Conservation (phyloP, 371 early-diverging fungal genomes). For the Mucor saturninus region DNA sequence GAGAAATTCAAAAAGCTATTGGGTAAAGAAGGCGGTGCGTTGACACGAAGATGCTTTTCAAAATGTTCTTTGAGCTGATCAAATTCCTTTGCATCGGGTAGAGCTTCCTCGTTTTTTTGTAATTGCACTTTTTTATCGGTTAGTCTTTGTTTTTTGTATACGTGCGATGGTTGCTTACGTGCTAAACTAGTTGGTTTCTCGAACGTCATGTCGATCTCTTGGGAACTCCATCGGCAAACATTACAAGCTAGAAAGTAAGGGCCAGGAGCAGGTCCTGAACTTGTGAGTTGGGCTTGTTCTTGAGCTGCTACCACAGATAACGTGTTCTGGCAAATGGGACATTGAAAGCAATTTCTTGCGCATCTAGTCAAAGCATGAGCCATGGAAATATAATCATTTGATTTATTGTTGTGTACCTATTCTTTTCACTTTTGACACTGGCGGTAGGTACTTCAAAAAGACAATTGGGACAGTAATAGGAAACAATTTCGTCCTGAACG, state of each 20-base stretch:
- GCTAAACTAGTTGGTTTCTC: slow-evolving; percentile 92
- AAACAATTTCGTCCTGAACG: slow-evolving; percentile 83
- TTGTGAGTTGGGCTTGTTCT: slow-evolving; percentile 39
- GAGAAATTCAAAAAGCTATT: slow-evolving; percentile 50
- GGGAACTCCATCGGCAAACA: slow-evolving; percentile 92
- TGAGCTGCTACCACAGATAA: slow-evolving; percentile 80
- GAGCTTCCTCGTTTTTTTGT: slow-evolving; percentile 75
- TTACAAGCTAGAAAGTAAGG: slow-evolving; percentile 79
- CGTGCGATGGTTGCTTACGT: slow-evolving; percentile 44
- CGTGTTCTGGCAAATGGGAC: slow-evolving; percentile 88
- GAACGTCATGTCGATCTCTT: slow-evolving; percentile 87
- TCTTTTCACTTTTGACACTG: slow-evolving; percentile 90
- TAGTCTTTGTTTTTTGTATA: too few species aligned
- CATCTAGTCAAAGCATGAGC: slow-evolving; percentile 61
- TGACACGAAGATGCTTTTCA: slow-evolving; percentile 67
- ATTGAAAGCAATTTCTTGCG: slow-evolving; percentile 93
- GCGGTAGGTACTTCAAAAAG: slow-evolving; percentile 95
- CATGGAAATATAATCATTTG: not conserved
- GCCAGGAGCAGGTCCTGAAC: slow-evolving; percentile 31
- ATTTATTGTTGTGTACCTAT: slow-evolving; percentile 58
- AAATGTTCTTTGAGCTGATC: slow-evolving; percentile 82
- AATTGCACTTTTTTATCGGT: slow-evolving; percentile 62
- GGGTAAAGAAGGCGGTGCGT: slow-evolving; percentile 44
- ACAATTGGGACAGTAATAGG: slow-evolving; percentile 94
- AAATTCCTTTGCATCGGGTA: slow-evolving; percentile 81